These are phyloP conservation scores for Streptanthus diversifolius DNA, from an alignment of 345 rosid species.

Conservation along the genomic window DNA sequence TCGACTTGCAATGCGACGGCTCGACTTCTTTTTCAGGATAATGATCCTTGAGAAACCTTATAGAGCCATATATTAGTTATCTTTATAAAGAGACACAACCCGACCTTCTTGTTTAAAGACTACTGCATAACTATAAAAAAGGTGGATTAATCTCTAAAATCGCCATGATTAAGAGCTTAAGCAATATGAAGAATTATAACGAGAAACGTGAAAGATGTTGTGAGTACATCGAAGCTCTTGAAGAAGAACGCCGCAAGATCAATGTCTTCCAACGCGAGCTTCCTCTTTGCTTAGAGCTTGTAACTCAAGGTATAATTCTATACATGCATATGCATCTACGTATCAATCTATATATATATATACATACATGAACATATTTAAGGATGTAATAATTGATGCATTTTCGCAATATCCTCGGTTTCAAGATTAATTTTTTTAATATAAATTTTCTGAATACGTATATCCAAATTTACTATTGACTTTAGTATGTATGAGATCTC, in stretches of 20 bases:
- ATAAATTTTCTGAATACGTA: not conserved
- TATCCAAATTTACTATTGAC: not conserved
- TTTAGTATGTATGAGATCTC: not conserved
- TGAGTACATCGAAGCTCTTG: slow-evolving; percentile 64
- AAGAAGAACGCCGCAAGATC: slow-evolving; percentile 86
- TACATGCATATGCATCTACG: not conserved
- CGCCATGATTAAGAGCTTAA: slow-evolving; percentile 23
- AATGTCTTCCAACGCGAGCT: slow-evolving; percentile 90
- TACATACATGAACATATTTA: not conserved
- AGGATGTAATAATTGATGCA: not conserved
- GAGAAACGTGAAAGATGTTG: slow-evolving; percentile 56
- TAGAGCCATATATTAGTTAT: slow-evolving; percentile 49
- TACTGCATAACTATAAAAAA: not conserved
- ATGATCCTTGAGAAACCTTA: slow-evolving; percentile 49
- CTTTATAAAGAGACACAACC: slow-evolving; percentile 29
- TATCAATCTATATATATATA: too few relatives aligned
- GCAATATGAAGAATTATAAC: slow-evolving; percentile 39
- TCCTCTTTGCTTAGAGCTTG: slow-evolving; percentile 92
- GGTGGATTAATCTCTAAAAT: slow-evolving; percentile 2
- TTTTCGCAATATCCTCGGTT: not conserved
- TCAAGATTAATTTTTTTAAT: not conserved
- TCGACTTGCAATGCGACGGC: slow-evolving; percentile 41
- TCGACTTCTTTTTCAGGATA: slow-evolving; percentile 20
- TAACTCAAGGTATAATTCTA: slow-evolving; percentile 53
- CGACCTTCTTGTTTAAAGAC: slow-evolving; percentile 1